Conservation (phyloP, 176 grass and related monocot genomes). For the Calamus simplicifolius region DNA sequence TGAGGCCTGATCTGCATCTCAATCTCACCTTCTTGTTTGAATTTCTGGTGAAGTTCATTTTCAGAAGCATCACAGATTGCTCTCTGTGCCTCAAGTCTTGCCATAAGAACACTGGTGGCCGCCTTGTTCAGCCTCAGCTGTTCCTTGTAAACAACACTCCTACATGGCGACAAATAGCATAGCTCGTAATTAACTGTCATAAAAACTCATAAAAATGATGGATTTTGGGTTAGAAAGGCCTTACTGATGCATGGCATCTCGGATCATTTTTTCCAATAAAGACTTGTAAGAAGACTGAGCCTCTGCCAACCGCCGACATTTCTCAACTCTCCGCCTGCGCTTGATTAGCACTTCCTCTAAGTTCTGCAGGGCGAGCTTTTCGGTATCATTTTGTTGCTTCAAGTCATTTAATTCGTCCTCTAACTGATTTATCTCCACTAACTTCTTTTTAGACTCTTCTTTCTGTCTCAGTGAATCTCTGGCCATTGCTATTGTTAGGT, state of each 20-base stretch:
- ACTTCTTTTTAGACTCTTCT: constrained; percentile 77
- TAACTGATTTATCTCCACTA: constrained; percentile 51
- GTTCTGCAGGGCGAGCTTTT: constrained; percentile 51
- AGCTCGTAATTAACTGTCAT: not conserved
- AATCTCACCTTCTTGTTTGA: constrained; percentile 67
- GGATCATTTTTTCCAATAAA: constrained; percentile 97
- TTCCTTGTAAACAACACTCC: constrained; percentile 93
- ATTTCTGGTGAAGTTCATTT: constrained; percentile 69
- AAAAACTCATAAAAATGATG: too few relatives aligned
- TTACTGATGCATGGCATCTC: constrained; percentile 99
- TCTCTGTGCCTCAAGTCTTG: constrained; percentile 85
- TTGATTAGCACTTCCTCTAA: constrained; percentile 68
- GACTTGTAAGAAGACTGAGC: constrained; percentile 84
- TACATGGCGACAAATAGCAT: constrained; percentile 21
- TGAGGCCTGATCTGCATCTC: constrained; percentile 60
- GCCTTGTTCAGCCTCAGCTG: constrained; percentile 84
- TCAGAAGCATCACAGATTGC: constrained; percentile 82
- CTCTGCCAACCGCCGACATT: constrained; percentile 65
- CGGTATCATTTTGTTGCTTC: constrained; percentile 60
- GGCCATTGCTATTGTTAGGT: constrained; percentile 74
- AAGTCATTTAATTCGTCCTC: constrained; percentile 54
- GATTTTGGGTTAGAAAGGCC: not conserved
- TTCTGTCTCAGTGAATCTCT: constrained; percentile 80
- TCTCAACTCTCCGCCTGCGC: constrained; percentile 54
- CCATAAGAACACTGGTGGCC: constrained; percentile 69